Percentiles rank a stretch among this genome's conserved stretches.
Conservation (phyloP, 495 filamentous ascomycete genomes). For the Xylaria nigripes region DNA sequence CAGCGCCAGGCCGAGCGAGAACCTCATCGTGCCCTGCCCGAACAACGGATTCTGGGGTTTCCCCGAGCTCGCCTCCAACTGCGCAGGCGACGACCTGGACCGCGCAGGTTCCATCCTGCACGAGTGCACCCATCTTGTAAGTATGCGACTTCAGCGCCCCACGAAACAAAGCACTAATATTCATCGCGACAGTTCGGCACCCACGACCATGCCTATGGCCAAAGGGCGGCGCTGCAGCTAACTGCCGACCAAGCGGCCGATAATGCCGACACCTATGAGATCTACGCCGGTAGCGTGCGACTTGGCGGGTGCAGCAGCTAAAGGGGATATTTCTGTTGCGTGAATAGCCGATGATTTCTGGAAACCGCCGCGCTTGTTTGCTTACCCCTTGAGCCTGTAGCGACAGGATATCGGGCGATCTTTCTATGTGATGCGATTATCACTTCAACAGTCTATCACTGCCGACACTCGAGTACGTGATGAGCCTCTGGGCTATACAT, state of each 20-base stretch:
- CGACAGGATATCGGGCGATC: too few species aligned
- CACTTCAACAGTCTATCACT: too few species aligned
- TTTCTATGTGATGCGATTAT: too few species aligned
- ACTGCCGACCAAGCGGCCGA: constrained; percentile 18
- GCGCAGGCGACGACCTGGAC: constrained; percentile 24
- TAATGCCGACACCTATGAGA: constrained; percentile 26
- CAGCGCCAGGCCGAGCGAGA: constrained; percentile 18
- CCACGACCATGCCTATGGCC: constrained; percentile 20
- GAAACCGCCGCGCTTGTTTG: too few species aligned
- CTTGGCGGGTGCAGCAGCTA: constrained; percentile 20
- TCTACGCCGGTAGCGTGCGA: constrained; percentile 23
- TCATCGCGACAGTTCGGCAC: constrained; percentile 14
- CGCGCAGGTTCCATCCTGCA: constrained; percentile 25
- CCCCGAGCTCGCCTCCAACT: constrained; percentile 20
- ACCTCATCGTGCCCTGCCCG: constrained; percentile 22
- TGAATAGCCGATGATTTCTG: constrained; percentile 16
- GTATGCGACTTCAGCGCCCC: background rate
- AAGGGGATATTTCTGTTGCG: constrained; percentile 18
- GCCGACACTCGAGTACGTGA: too few species aligned
- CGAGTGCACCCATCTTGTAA: constrained; percentile 22
- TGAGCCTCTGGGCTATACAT: too few species aligned
- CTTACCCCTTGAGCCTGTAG: too few species aligned
- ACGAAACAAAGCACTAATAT: background rate
- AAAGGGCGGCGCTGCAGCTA: constrained; percentile 12
- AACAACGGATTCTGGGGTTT: constrained; percentile 24